These are phyloP conservation scores for Dovyalis caffra DNA, from an alignment of 345 rosid species.

Conservation along the genomic window DNA sequence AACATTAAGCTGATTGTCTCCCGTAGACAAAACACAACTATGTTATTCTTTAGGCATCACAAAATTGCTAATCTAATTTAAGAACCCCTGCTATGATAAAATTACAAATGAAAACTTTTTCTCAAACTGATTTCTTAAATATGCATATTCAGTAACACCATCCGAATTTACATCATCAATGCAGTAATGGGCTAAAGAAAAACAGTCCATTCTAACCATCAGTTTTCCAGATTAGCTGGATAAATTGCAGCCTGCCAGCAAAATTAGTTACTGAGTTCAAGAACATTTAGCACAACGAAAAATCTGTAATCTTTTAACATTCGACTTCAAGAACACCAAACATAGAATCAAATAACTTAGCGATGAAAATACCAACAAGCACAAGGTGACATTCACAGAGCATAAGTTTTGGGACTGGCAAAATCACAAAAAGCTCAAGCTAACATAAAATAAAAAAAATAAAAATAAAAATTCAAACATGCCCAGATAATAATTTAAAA, in stretches of 20 bases:
- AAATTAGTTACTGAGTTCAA: background rate
- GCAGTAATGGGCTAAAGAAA: background rate
- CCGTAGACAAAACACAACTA: background rate
- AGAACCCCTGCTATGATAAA: background rate
- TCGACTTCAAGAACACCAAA: background rate
- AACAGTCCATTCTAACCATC: background rate
- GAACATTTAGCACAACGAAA: background rate
- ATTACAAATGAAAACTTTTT: background rate
- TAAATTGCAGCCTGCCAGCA: background rate
- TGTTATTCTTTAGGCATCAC: background rate
- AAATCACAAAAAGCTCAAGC: background rate
- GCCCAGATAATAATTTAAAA: slow-evolving; percentile 11
- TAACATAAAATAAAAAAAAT: background rate
- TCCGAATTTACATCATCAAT: background rate
- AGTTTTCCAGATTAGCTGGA: background rate
- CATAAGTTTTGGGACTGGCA: background rate
- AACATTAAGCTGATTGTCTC: background rate
- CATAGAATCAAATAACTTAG: background rate
- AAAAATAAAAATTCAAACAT: slow-evolving; percentile 11
- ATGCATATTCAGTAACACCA: background rate
- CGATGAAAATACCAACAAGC: background rate
- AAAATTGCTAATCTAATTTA: background rate
- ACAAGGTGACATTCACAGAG: background rate
- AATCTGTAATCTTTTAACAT: background rate
- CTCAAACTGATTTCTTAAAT: background rate